Percentiles rank a stretch among this genome's conserved stretches.
Conservation (phyloP, 495 filamentous ascomycete genomes). For the Tuber magnatum region DNA sequence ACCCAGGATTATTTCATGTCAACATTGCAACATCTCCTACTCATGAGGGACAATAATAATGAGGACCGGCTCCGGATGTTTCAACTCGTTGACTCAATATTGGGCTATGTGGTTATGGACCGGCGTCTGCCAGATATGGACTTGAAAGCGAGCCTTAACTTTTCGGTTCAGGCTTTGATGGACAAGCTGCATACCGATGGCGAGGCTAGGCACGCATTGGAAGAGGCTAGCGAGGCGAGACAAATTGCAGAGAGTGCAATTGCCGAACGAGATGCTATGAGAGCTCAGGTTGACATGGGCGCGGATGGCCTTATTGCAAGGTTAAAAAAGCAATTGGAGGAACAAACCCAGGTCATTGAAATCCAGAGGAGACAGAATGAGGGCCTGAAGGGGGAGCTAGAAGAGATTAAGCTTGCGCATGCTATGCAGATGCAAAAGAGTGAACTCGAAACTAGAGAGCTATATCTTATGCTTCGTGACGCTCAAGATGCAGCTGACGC, state of each 20-base stretch:
- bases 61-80: conserved; percentile 95
- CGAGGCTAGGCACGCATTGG: conserved; percentile 81
- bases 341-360: conserved; percentile 83
- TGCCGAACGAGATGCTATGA: conserved; percentile 94
- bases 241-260: conserved; percentile 92
- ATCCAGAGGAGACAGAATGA: conserved; percentile 80
- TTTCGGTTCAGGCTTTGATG: conserved; percentile 89
- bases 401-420: conserved; percentile 74
- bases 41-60: conserved; percentile 86
- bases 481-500: conserved; percentile 93
- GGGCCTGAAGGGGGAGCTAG: conserved; percentile 76
- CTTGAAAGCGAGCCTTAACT: conserved; percentile 91
- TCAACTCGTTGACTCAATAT: conserved; percentile 94
- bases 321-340: conserved; percentile 84
- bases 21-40: conserved; percentile 85
- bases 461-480: conserved; percentile 97
- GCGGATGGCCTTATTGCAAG: conserved; percentile 91
- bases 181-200: conserved; percentile 95
- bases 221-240: conserved; percentile 80
- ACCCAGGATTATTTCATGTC: conserved; percentile 94
- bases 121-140: conserved; percentile 92
- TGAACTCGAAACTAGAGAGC: conserved; percentile 88
- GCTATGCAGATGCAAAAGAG: conserved; percentile 90
- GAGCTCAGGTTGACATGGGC: conserved; percentile 80
- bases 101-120: conserved; percentile 99